Base-by-base conservation (phyloP, 176 grass and related monocot genomes). In the Pontederia paniculata region DNA sequence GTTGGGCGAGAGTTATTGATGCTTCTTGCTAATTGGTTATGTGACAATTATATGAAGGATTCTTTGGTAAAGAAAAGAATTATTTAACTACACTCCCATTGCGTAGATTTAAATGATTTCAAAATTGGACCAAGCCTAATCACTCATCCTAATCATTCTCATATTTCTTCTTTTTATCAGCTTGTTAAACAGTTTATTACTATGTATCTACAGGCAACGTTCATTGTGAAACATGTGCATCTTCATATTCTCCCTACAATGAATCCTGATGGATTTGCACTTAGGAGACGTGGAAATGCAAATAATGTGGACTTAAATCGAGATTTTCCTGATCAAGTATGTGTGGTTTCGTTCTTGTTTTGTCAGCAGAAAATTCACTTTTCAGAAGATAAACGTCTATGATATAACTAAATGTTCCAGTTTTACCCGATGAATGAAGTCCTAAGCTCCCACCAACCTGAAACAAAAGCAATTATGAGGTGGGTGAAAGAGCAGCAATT, bases 251-350 rank as follows among this genome's bases (percentile, higher is more conserved):
- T 96, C 80, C 90, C 85, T 0, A 54, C 90, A 22, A 86, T 96
- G 90, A 96, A 96, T 55, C 90, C 90, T 53, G 85, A 96, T 81
- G 90, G 90, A 68, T 96, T 96, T 81, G n/a, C 79, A 67, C 85
- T 96, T 66, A 86, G 74, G 69, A 86, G 73, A 56, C 85, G 90
- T 74, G 90, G 81, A 45, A 89, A 96, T 89, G 82, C 85, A 84
- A 96, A 96, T 65, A 78, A 84, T 66, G 25, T 96, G 69, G 90
- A 96, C 70, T 71, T 96, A 31, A 96, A 96, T 70, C 57, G 90
- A 52, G 82, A 96, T 74, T 96, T 96, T 83, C 90, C 90, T 63
- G 90, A 96, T 60, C 85, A 86, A 83, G 90, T 96, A 62, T 73
- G 69, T 48, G 10, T 41, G 67, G 9, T 47, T 45, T 22, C 47